A percentile compares a stretch with the other conserved stretches of the same genome.
Conservation (phyloP, 2,329 filamentous ascomycete genomes). For the Rosellinia necatrix region DNA sequence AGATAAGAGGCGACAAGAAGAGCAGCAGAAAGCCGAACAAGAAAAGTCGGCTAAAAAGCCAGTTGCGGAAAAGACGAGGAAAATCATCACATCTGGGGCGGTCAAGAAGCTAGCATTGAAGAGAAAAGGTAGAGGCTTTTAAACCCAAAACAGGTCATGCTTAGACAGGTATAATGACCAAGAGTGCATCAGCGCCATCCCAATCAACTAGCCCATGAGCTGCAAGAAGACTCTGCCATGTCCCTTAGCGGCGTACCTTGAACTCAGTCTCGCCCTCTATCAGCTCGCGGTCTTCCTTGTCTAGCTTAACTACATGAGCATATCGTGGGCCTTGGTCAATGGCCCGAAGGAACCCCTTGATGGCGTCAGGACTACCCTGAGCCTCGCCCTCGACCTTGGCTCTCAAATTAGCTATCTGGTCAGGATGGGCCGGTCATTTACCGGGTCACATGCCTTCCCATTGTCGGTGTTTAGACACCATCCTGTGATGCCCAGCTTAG, state of each 20-base stretch:
- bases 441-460: conserved; percentile 52
- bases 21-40: conserved; percentile 56
- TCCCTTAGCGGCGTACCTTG: conserved; percentile 50
- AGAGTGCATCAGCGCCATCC: neutral
- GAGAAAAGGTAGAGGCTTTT: conserved; percentile 60
- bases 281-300: conserved; percentile 67
- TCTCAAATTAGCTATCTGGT: conserved; percentile 20
- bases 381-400: conserved; percentile 84
- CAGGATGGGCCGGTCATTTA: neutral
- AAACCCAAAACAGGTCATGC: conserved; percentile 17
- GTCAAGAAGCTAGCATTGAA: conserved; percentile 66
- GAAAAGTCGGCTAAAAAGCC: conserved; percentile 52
- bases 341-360: conserved; percentile 74
- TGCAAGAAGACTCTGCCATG: neutral
- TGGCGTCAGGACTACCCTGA: conserved; percentile 69
- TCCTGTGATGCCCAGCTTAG: conserved; percentile 57
- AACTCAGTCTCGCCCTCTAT: conserved; percentile 73
- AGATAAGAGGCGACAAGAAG: conserved; percentile 73
- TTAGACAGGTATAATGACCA: conserved; percentile 13
- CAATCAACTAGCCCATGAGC: neutral
- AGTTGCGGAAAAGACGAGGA: conserved; percentile 51
- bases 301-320: conserved; percentile 75
- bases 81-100: conserved; percentile 64
- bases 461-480: conserved; percentile 65
- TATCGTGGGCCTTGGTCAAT: conserved; percentile 74